phyloP scores from a whole-genome alignment of 163 green algal species.

The Coccomyxa subellipsoidea region DNA sequence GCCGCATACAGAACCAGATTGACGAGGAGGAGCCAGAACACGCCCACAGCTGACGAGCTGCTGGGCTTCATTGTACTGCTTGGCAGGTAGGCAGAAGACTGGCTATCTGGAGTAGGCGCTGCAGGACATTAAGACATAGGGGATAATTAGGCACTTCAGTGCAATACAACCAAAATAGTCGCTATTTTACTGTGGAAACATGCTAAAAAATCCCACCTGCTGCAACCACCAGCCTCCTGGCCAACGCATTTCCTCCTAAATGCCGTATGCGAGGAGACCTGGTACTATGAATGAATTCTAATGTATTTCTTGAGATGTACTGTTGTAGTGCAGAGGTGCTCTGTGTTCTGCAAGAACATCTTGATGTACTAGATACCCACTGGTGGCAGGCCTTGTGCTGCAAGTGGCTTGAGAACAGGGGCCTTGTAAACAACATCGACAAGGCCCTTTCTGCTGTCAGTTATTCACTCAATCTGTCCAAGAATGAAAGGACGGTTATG shows the following conservation, averaged over 20 bases:
- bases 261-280: background rate
- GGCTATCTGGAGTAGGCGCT: background rate
- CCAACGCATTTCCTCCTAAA: background rate
- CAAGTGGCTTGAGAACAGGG: too few species aligned
- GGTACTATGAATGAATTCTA: background rate
- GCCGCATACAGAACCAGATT: conserved; percentile 61
- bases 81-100: background rate
- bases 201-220: background rate
- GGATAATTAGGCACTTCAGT: too few species aligned
- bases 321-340: background rate
- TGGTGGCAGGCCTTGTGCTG: too few species aligned
- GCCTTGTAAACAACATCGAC: too few species aligned
- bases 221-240: background rate
- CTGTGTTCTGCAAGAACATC: background rate
- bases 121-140: background rate
- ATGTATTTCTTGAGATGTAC: background rate
- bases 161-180: too few species aligned
- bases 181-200: too few species aligned
- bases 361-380: too few species aligned
- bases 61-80: background rate
- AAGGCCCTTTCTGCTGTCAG: too few species aligned
- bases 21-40: conserved; percentile 63
- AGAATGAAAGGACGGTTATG: background rate
- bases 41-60: conserved; percentile 23
- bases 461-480: too few species aligned